phyloP scores from a whole-genome alignment of 1,139 yeast species.

The Blastobotrys illinoisensis region DNA sequence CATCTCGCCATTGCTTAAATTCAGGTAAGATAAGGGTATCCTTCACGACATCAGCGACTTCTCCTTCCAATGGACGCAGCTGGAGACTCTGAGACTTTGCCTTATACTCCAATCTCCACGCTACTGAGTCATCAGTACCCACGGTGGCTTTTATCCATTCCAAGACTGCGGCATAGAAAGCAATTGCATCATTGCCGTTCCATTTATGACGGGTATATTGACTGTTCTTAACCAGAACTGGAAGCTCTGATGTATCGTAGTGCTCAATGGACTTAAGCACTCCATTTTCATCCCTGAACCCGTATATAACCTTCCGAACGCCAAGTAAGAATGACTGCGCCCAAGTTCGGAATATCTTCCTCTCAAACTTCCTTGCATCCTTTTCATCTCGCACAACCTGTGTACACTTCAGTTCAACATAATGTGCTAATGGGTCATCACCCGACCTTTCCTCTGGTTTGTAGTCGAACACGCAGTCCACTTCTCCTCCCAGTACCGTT shows the following conservation, averaged over 20 bases:
- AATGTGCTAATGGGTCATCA: conserved; percentile 55
- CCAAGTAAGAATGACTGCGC: conserved; percentile 91
- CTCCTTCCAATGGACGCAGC: conserved; percentile 36
- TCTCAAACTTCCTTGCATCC: conserved; percentile 58
- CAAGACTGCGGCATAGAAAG: conserved; percentile 78
- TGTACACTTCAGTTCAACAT: conserved; percentile 79
- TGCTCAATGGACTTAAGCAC: conserved; percentile 64
- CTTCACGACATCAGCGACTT: conserved; percentile 28
- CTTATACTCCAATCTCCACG: conserved; percentile 43
- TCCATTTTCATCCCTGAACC: conserved; percentile 74
- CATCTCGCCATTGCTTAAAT: conserved; percentile 59
- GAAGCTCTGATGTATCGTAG: conserved; percentile 72
- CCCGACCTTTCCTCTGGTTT: conserved; percentile 43
- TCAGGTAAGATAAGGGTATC: conserved; percentile 45
- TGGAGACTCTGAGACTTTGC: conserved; percentile 38
- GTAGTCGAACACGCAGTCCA: conserved; percentile 84
- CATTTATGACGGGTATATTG: conserved; percentile 32
- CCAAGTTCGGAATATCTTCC: conserved; percentile 77
- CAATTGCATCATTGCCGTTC: conserved; percentile 73
- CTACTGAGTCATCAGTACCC: conserved; percentile 45
- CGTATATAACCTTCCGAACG: conserved; percentile 69
- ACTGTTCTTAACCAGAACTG: conserved; percentile 44
- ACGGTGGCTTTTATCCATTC: conserved; percentile 65
- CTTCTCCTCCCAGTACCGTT: conserved; percentile 79
- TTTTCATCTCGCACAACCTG: conserved; percentile 47